Percentiles rank a stretch among this genome's conserved stretches.
These are phyloP conservation scores for Tripterygium wilfordii DNA, from an alignment of 177 flowering plant species.

Conservation along the genomic window DNA sequence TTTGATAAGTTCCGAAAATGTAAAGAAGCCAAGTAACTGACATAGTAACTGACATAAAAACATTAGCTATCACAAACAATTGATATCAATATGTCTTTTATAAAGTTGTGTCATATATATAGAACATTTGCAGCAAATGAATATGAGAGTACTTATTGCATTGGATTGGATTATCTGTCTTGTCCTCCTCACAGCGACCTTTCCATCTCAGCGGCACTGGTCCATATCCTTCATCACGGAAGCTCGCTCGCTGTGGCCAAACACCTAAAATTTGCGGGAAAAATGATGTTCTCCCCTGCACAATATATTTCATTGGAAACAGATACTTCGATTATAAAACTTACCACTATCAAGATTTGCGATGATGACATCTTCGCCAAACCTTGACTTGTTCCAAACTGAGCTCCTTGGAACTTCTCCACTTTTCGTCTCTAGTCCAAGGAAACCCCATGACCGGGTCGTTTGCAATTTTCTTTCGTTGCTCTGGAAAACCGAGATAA, in stretches of 20 bases:
- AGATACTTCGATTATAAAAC: too few relatives aligned
- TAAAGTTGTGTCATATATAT: too few relatives aligned
- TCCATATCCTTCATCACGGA: background rate
- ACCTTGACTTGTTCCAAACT: background rate
- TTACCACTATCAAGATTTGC: slow-evolving; percentile 1
- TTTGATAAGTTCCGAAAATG: too few relatives aligned
- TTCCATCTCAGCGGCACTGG: background rate
- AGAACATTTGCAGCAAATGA: too few relatives aligned
- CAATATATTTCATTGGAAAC: too few relatives aligned
- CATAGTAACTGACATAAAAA: too few relatives aligned
- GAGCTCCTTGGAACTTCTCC: background rate
- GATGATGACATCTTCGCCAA: slow-evolving; percentile 1
- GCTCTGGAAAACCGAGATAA: background rate
- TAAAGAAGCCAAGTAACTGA: too few relatives aligned
- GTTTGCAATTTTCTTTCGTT: background rate
- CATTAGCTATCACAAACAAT: too few relatives aligned
- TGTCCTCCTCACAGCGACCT: background rate
- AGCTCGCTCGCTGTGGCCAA: slow-evolving; percentile 1
- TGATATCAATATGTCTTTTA: too few relatives aligned
- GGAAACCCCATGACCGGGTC: slow-evolving; percentile 1
- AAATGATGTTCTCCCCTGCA: too few relatives aligned
- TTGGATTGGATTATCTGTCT: background rate
- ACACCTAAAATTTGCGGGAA: background rate
- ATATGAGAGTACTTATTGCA: background rate
- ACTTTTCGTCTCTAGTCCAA: background rate